Base-by-base conservation (phyloP, 331 rosid genomes). In the Ulmus americana region DNA sequence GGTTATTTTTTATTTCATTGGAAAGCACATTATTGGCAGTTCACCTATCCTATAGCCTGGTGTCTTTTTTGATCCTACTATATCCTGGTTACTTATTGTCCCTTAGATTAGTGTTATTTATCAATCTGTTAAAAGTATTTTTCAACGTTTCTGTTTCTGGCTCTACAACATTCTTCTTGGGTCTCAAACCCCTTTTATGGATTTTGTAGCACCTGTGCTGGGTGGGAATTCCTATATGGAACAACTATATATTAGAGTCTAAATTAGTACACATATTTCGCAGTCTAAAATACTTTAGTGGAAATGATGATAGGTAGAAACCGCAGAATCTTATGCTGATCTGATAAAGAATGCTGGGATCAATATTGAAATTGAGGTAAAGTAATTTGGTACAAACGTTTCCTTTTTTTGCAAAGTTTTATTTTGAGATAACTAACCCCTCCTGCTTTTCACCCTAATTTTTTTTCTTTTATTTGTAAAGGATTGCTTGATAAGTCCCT, bases 311-410 rank as follows among this genome's bases (percentile, higher is more conserved):
- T 81, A 92, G 96, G 90, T 92, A 55, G 88, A 83, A 46, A 81
- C 78, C 55, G 97, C 97, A 18, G 97, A 88, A 73, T 86, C 86
- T 57, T 92, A 81, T 85, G 76, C 84, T 48, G 80, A 48, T 52
- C 72, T 67, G 65, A 80, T 86, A 75, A 79, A 64, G 75, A 65
- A 72, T 70, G 83, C 83, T 4, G 86, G 87, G 65, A 76, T 92
- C 69, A 80, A 64, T 70, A 76, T 92, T 76, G 81, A 70, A 45
- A 74, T 80, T 59, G 89, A 88, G 97, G 97, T 92, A 18, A 16
- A 42, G 41, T 18, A 18, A 42, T 39, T 16, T 55, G 35, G 16
- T 47, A 7, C 64, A 40, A 28, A 12, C 15, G 45, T 38, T 39
- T 12, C 1, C 39, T 9, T 45, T 14, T 39, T 53, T 38, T 10